A percentile compares a stretch with the other conserved stretches of the same genome.
phyloP scores from a whole-genome alignment of 2,329 filamentous ascomycete genomes.

The Teratosphaeria zuluensis region DNA sequence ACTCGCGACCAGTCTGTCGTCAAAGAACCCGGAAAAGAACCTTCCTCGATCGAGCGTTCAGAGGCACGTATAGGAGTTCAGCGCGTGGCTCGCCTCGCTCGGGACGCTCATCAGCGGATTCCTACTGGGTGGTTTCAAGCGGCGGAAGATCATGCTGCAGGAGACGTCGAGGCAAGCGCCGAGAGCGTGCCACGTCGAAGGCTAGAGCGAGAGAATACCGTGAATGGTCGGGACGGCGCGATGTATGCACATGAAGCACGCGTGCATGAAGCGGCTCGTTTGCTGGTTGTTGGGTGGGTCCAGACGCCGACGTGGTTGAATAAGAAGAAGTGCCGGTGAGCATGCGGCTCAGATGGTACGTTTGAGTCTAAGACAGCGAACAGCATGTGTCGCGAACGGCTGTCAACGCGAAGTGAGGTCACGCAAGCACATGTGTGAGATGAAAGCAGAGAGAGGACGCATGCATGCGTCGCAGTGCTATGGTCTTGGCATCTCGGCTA shows the following conservation, averaged over 20 bases:
- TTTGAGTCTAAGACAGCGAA: not conserved
- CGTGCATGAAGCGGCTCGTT: constrained; percentile 1
- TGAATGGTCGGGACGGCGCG: constrained; percentile 14
- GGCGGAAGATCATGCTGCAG: constrained; percentile 3
- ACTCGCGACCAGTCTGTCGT: not conserved
- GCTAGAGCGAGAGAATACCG: constrained; percentile 8
- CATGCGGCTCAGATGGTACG: not conserved
- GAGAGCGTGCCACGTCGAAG: constrained; percentile 22
- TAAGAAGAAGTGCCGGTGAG: not conserved
- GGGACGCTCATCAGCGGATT: not conserved
- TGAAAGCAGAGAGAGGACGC: not conserved
- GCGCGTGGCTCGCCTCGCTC: constrained; percentile 2
- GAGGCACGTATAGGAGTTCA: constrained; percentile 7
- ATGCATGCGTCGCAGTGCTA: not conserved
- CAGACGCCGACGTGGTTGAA: not conserved
- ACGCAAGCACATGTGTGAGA: not conserved
- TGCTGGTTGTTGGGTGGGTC: not conserved
- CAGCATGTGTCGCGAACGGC: not conserved
- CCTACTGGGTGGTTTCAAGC: not conserved
- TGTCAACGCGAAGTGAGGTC: not conserved
- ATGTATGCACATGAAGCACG: not conserved
- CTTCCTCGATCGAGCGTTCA: not conserved
- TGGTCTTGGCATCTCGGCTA: not conserved
- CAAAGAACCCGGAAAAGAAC: constrained; percentile 2
- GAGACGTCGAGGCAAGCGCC: constrained; percentile 13